These are phyloP conservation scores for Cyclostephanos invisitatus DNA, from an alignment of 108 stramenopile species.

Conservation along the genomic window DNA sequence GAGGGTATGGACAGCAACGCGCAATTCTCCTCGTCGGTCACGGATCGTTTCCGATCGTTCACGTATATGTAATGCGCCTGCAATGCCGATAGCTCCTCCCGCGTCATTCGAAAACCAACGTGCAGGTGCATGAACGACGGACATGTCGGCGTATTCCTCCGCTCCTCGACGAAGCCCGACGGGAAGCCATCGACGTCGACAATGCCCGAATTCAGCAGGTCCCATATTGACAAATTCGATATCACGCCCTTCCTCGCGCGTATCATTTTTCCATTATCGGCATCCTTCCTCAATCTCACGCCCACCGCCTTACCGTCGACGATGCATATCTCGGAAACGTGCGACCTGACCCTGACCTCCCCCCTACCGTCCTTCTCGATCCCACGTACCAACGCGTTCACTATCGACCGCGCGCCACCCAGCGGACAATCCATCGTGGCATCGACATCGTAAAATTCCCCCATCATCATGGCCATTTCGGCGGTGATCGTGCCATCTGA, in stretches of 20 bases:
- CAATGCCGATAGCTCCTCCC: slow-evolving; percentile 59
- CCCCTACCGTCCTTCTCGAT: slow-evolving; percentile 77
- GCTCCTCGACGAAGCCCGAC: slow-evolving; percentile 53
- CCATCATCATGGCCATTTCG: slow-evolving; percentile 94
- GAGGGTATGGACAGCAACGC: slow-evolving; percentile 86
- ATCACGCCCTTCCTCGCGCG: slow-evolving; percentile 71
- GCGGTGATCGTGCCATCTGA: slow-evolving; percentile 87
- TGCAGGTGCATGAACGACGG: slow-evolving; percentile 87
- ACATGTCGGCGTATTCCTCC: slow-evolving; percentile 58
- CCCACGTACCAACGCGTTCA: slow-evolving; percentile 87
- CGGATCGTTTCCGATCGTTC: slow-evolving; percentile 72
- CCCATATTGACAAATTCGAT: slow-evolving; percentile 75
- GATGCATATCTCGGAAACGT: slow-evolving; percentile 77
- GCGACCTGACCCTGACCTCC: slow-evolving; percentile 51
- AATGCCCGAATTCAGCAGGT: slow-evolving; percentile 65
- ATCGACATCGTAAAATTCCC: slow-evolving; percentile 77
- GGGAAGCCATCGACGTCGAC: slow-evolving; percentile 55
- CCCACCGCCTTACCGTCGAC: slow-evolving; percentile 70
- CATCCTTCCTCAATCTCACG: slow-evolving; percentile 48
- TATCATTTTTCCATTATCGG: slow-evolving; percentile 16
- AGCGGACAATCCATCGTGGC: slow-evolving; percentile 86
- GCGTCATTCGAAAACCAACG: slow-evolving; percentile 71
- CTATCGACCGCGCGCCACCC: slow-evolving; percentile 79
- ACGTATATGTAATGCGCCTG: slow-evolving; percentile 89
- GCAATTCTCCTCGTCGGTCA: slow-evolving; percentile 83